Percentiles rank a stretch among this genome's conserved stretches.
phyloP scores from a whole-genome alignment of 192 early-diverging fungal genomes.

The Gorgonomyces haynaldii region DNA sequence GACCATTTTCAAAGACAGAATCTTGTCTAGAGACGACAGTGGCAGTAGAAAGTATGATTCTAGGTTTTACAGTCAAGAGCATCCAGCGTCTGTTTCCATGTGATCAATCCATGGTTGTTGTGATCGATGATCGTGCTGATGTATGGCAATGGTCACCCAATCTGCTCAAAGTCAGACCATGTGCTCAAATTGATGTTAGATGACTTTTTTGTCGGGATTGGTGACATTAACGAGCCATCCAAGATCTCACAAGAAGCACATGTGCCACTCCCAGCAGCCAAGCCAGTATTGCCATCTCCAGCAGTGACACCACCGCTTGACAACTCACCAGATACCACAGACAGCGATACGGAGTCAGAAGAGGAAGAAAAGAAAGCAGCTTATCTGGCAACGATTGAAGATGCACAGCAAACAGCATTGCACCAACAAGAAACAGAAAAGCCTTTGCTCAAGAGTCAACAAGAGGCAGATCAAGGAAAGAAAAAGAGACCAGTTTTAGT shows the following conservation, averaged over 20 bases:
- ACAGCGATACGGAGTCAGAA: not conserved
- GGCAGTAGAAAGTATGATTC: slow-evolving; percentile 42
- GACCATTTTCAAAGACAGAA: slow-evolving; percentile 70
- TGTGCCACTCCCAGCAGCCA: not conserved
- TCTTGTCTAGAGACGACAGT: slow-evolving; percentile 88
- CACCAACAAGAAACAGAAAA: slow-evolving; percentile 2
- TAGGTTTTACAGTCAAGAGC: slow-evolving; percentile 65
- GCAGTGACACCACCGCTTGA: not conserved
- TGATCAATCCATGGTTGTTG: slow-evolving; percentile 91
- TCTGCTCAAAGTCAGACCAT: slow-evolving; percentile 78
- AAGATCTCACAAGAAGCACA: not conserved
- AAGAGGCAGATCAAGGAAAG: not conserved
- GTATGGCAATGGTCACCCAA: slow-evolving; percentile 89
- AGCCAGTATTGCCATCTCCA: no score
- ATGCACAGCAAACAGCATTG: not conserved
- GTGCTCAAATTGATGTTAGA: slow-evolving; percentile 53
- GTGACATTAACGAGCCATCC: slow-evolving; percentile 76
- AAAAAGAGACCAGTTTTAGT: slow-evolving; percentile 11
- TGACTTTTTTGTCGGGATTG: slow-evolving; percentile 85
- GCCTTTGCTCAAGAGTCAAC: not conserved
- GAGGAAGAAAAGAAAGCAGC: not conserved
- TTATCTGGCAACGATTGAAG: not conserved
- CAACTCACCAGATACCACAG: slow-evolving; percentile 1
- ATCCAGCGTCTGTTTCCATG: slow-evolving; percentile 82
- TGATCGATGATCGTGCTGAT: slow-evolving; percentile 90